Conservation (phyloP, 257 asterid species). For the Ajuga chamaepitys region DNA sequence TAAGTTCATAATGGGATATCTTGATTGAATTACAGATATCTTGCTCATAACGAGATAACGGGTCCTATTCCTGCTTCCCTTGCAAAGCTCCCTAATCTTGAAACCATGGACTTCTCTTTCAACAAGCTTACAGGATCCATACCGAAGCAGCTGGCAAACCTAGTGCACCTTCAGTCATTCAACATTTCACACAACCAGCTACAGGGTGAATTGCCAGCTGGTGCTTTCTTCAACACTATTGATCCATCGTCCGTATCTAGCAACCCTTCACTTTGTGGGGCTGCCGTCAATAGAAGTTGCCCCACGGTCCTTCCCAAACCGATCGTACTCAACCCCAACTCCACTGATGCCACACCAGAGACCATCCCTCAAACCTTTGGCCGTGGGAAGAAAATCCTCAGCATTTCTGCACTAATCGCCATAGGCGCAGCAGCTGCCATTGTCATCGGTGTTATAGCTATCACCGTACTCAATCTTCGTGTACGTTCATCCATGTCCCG, state of each 20-base stretch:
- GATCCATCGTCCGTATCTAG: slow-evolving; percentile 56
- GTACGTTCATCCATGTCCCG: slow-evolving; percentile 54
- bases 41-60: slow-evolving; percentile 49
- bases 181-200: slow-evolving; percentile 85
- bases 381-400: slow-evolving; percentile 70
- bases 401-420: slow-evolving; percentile 81
- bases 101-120: slow-evolving; percentile 58
- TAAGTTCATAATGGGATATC: background rate
- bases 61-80: slow-evolving; percentile 60
- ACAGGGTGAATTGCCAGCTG: slow-evolving; percentile 71
- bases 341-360: slow-evolving; percentile 50
- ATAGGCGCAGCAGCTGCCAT: slow-evolving; percentile 86
- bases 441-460: slow-evolving; percentile 74
- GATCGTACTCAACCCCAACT: slow-evolving; percentile 80
- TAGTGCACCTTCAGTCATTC: slow-evolving; percentile 53
- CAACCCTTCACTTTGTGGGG: slow-evolving; percentile 80
- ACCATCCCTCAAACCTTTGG: slow-evolving; percentile 34
- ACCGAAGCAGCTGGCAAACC: slow-evolving; percentile 69
- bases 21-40: slow-evolving; percentile 43
- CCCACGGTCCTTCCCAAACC: slow-evolving; percentile 76
- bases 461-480: slow-evolving; percentile 73
- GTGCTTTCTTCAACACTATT: slow-evolving; percentile 74
- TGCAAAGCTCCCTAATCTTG: slow-evolving; percentile 50
- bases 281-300: slow-evolving; percentile 57
- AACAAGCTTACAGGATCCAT: slow-evolving; percentile 65